Evolutionary conservation across 495 filamentous ascomycete genomes (phyloP).

Genomic region (Penicillium steckii): DNA sequence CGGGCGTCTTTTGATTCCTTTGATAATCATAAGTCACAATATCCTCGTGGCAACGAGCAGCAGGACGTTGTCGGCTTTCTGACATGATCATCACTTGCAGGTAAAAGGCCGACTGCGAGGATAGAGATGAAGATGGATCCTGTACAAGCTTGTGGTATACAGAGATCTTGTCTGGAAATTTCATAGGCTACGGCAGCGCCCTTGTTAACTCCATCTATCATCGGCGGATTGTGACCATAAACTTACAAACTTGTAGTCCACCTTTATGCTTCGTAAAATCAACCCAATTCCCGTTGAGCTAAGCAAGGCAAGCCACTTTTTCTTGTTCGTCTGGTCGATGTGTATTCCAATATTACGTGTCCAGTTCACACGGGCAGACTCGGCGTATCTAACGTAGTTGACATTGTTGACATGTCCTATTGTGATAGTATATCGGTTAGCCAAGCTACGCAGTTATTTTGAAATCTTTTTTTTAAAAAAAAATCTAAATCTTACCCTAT

Average conservation of each 20-base stretch:
- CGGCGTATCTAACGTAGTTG: slow-evolving; percentile 79
- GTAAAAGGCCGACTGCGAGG: slow-evolving; percentile 51
- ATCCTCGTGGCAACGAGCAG: slow-evolving; percentile 78
- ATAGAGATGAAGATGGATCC: slow-evolving; percentile 39
- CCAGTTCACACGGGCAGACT: slow-evolving; percentile 83
- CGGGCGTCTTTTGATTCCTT: slow-evolving; percentile 43
- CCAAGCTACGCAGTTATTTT: background rate
- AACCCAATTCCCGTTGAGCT: slow-evolving; percentile 65
- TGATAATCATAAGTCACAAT: slow-evolving; percentile 84
- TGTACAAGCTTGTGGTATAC: slow-evolving; percentile 79
- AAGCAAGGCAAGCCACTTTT: slow-evolving; percentile 70
- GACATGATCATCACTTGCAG: slow-evolving; percentile 68
- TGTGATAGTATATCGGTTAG: background rate
- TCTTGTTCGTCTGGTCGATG: slow-evolving; percentile 62
- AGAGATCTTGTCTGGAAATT: slow-evolving; percentile 80
- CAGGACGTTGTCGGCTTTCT: slow-evolving; percentile 74
- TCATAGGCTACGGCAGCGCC: slow-evolving; percentile 66
- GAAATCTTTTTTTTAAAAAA: background rate
- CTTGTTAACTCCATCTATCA: background rate
- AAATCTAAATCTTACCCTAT: slow-evolving; percentile 27
- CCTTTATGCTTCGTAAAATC: slow-evolving; percentile 77
- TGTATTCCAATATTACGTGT: slow-evolving; percentile 69
- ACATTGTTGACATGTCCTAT: slow-evolving; percentile 88
- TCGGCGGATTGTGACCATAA: background rate
- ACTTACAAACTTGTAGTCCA: slow-evolving; percentile 90